Conservation (phyloP, 169 alveolate genomes). For the Plasmodium gonderi region DNA sequence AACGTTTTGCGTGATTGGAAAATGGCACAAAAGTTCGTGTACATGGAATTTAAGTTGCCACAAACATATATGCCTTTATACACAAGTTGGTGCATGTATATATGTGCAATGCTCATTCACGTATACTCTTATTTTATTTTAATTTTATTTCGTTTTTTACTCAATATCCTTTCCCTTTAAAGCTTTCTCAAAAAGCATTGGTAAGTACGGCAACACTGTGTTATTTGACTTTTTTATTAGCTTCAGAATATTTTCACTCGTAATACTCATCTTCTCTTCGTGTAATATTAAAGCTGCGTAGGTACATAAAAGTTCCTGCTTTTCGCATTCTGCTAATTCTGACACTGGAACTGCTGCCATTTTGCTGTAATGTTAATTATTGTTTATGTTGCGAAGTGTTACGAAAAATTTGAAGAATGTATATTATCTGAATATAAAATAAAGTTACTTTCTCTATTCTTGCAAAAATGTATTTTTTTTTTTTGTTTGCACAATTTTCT, state of each 20-base stretch:
- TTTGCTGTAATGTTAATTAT: conserved; percentile 16
- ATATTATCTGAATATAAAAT: background rate
- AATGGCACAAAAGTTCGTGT: background rate
- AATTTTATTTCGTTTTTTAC: conserved; percentile 36
- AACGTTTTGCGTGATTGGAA: background rate
- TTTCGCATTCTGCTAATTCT: conserved; percentile 84
- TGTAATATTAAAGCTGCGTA: conserved; percentile 94
- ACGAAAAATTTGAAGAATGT: conserved; percentile 7
- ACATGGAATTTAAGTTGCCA: background rate
- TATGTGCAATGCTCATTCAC: background rate
- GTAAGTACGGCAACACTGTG: conserved; percentile 94
- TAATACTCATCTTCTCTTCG: conserved; percentile 93
- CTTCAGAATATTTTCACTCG: conserved; percentile 91
- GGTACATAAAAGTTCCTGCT: conserved; percentile 94
- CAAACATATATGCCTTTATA: conserved; percentile 4
- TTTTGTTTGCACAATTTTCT: background rate
- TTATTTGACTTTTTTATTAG: conserved; percentile 92
- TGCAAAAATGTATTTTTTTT: background rate
- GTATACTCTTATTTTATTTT: background rate
- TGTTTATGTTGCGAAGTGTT: background rate
- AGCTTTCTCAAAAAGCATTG: conserved; percentile 94
- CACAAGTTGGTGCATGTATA: background rate
- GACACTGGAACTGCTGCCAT: conserved; percentile 87
- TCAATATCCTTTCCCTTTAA: conserved; percentile 90
- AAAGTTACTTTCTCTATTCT: background rate